Evolutionary conservation across 2,329 filamentous ascomycete species (phyloP).

Genomic region (Salinomyces thailandicus): DNA sequence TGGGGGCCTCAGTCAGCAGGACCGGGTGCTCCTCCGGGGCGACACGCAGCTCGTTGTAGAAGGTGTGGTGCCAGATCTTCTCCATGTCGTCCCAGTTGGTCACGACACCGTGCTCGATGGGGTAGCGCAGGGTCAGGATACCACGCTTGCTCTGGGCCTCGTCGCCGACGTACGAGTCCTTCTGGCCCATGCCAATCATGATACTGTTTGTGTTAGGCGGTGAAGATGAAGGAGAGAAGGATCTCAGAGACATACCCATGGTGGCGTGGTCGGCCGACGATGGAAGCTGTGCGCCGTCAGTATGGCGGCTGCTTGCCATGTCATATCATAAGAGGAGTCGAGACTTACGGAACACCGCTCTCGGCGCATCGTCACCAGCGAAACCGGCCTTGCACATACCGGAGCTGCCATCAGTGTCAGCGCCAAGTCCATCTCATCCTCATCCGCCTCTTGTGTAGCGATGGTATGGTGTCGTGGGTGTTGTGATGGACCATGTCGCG

Average conservation of each 20-base stretch:
- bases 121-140: constrained; percentile 99
- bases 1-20: constrained; percentile 96
- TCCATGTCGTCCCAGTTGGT: constrained; percentile 99
- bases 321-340: constrained; percentile 23
- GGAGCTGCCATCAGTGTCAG: constrained; percentile 55
- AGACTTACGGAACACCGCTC: constrained; percentile 99
- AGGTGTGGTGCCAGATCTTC: constrained; percentile 99
- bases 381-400: constrained; percentile 99
- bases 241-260: constrained; percentile 84
- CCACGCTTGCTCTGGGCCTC: constrained; percentile 99
- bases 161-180: constrained; percentile 99
- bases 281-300: constrained; percentile 61
- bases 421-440: constrained; percentile 4
- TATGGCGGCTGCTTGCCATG: too few species aligned
- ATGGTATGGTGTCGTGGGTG: constrained; percentile 6
- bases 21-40: constrained; percentile 99
- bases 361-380: constrained; percentile 99
- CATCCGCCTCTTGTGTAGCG: constrained; percentile 5
- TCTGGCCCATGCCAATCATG: constrained; percentile 99
- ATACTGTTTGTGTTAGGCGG: constrained; percentile 56
- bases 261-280: constrained; percentile 98
- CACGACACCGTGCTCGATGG: constrained; percentile 99
- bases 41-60: constrained; percentile 99
- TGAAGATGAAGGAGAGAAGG: not conserved
- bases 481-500: too few species aligned